Evolutionary conservation across 164 flowering plant genomes (phyloP).

Genomic region (Vitis rotundifolia): DNA sequence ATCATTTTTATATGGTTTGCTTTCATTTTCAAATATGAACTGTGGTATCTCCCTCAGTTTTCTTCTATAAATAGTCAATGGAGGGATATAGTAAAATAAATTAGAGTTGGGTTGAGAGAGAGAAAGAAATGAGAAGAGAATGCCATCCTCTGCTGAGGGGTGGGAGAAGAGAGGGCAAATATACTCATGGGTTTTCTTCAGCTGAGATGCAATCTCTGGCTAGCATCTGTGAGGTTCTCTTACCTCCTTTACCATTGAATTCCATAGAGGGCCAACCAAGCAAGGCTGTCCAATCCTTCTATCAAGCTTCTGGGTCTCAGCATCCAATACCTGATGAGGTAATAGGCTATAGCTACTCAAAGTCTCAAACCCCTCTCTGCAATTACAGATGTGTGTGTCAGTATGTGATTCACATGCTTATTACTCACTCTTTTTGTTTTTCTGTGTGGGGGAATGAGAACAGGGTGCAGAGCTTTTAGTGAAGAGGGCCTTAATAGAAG

Average conservation of each 20-base stretch:
- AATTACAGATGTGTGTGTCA: no score
- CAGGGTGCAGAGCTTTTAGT: constrained; percentile 46
- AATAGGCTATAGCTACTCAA: background rate
- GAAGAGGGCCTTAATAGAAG: constrained; percentile 39
- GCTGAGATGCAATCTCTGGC: constrained; percentile 43
- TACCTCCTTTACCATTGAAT: constrained; percentile 42
- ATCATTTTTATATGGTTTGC: no score
- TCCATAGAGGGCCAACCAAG: constrained; percentile 11
- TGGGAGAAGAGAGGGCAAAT: constrained; percentile 23
- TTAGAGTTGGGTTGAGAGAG: background rate
- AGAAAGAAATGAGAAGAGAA: constrained; percentile 16
- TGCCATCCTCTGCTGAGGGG: constrained; percentile 48
- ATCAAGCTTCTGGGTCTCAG: constrained; percentile 47
- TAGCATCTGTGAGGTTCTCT: constrained; percentile 45
- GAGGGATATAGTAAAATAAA: no score
- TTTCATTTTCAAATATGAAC: no score
- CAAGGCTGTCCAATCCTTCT: constrained; percentile 37
- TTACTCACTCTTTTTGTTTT: background rate
- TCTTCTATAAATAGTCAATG: no score
- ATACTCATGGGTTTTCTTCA: constrained; percentile 45
- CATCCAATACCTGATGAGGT: constrained; percentile 63
- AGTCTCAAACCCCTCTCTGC: background rate
- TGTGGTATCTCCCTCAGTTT: no score
- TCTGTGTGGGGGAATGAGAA: background rate
- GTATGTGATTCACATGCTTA: no score